phyloP scores from a whole-genome alignment of 192 early-diverging fungal species.

The Kappamyces sp. region DNA sequence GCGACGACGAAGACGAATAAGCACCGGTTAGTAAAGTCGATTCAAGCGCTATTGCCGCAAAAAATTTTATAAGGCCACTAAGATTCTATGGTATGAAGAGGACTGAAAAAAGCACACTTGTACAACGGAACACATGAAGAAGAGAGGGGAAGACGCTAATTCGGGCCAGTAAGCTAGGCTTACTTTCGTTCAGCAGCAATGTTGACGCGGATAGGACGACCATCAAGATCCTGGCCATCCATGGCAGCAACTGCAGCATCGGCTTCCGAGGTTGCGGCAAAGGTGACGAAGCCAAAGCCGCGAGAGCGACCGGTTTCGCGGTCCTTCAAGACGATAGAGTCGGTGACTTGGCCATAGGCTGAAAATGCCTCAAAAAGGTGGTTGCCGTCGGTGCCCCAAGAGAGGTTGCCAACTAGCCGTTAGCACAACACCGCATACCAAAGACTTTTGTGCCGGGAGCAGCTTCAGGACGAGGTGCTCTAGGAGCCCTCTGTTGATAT shows the following conservation, averaged over 20 bases:
- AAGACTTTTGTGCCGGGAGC: constrained; percentile 9
- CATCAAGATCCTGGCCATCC: constrained; percentile 68
- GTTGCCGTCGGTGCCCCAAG: constrained; percentile 61
- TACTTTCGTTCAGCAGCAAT: constrained; percentile 47
- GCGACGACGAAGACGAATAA: constrained; percentile 58
- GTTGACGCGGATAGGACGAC: constrained; percentile 78
- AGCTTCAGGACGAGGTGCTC: too few relatives aligned
- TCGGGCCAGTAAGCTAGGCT: too few relatives aligned
- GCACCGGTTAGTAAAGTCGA: background rate
- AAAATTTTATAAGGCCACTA: too few relatives aligned
- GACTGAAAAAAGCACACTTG: too few relatives aligned
- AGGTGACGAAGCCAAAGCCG: constrained; percentile 85
- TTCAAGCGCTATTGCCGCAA: too few relatives aligned
- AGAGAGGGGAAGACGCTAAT: too few relatives aligned
- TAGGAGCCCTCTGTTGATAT: too few relatives aligned
- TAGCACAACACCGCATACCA: background rate
- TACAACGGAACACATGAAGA: too few relatives aligned
- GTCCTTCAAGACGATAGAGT: constrained; percentile 64
- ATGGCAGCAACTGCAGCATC: constrained; percentile 61
- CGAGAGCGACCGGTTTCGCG: constrained; percentile 73
- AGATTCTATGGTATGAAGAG: too few relatives aligned
- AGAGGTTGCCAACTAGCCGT: constrained; percentile 22
- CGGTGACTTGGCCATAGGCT: constrained; percentile 54
- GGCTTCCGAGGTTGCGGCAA: constrained; percentile 55
- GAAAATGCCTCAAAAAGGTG: constrained; percentile 55